These are phyloP conservation scores for Arachis stenosperma DNA, from an alignment of 306 rosid species.

Conservation along the genomic window DNA sequence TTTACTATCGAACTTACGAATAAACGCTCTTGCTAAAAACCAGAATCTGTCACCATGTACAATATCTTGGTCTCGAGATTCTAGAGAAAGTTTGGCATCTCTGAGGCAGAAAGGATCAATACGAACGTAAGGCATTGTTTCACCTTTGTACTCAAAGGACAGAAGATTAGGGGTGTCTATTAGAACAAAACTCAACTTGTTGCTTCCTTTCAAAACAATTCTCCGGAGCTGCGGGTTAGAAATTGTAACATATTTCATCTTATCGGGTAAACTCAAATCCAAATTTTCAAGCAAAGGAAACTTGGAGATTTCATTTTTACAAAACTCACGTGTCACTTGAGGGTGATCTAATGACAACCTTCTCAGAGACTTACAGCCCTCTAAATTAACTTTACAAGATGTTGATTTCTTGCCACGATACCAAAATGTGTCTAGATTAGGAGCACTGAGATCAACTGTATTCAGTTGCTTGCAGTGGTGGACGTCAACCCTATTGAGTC, in stretches of 20 bases:
- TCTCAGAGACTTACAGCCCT: constrained; percentile 52
- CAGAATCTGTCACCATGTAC: background rate
- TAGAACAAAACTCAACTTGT: constrained; percentile 5
- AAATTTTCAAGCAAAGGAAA: constrained; percentile 50
- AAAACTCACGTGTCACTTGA: constrained; percentile 47
- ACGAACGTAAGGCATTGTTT: constrained; percentile 36
- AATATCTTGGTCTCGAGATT: background rate
- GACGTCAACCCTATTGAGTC: constrained; percentile 47
- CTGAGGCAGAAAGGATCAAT: constrained; percentile 30
- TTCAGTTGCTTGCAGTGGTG: constrained; percentile 44
- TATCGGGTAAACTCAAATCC: constrained; percentile 36
- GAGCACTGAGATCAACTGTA: constrained; percentile 45
- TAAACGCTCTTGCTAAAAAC: constrained; percentile 27
- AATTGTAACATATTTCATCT: constrained; percentile 28
- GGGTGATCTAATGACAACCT: constrained; percentile 55
- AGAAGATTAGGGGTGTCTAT: constrained; percentile 44
- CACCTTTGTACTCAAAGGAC: constrained; percentile 51
- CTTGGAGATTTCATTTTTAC: constrained; percentile 26
- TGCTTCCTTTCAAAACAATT: constrained; percentile 48
- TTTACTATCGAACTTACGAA: constrained; percentile 28
- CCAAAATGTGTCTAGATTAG: constrained; percentile 65
- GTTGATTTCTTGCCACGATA: constrained; percentile 44
- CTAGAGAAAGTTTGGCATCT: constrained; percentile 44
- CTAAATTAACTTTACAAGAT: constrained; percentile 51
- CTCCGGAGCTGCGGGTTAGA: constrained; percentile 35